Evolutionary conservation across 345 rosid genomes (phyloP).

Genomic region (Eucalyptus guilfoylei): DNA sequence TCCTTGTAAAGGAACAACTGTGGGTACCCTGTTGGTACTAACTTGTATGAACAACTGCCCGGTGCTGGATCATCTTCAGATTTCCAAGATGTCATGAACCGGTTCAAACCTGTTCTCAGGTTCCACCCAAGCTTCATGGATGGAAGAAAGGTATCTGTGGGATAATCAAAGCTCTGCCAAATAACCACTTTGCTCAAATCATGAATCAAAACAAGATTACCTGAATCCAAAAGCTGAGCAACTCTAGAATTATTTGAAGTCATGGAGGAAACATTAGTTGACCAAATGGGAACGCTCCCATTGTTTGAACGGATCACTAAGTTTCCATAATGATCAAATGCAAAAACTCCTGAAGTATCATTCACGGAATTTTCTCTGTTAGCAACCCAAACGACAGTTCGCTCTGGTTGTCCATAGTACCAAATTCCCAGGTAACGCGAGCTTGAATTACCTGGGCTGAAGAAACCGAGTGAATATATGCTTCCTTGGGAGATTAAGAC

Average conservation of each 20-base stretch:
- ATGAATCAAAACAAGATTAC: slow-evolving; percentile 40
- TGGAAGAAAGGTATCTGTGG: slow-evolving; percentile 48
- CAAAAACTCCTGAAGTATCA: slow-evolving; percentile 24
- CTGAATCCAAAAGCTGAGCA: slow-evolving; percentile 45
- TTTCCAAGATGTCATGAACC: slow-evolving; percentile 37
- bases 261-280: slow-evolving; percentile 19
- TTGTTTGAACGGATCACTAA: slow-evolving; percentile 11
- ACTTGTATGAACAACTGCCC: slow-evolving; percentile 24
- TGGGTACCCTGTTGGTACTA: slow-evolving; percentile 32
- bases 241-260: neutral
- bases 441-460: slow-evolving; percentile 30
- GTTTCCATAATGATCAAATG: slow-evolving; percentile 27
- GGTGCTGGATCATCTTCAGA: slow-evolving; percentile 34
- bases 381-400: slow-evolving; percentile 69
- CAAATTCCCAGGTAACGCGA: slow-evolving; percentile 62
- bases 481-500: slow-evolving; percentile 16
- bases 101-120: slow-evolving; percentile 9
- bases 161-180: slow-evolving; percentile 78
- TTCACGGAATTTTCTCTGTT: slow-evolving; percentile 41
- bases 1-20: slow-evolving; percentile 39
- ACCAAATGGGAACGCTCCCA: slow-evolving; percentile 34
- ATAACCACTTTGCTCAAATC: neutral
- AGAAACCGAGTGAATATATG: slow-evolving; percentile 43
- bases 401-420: slow-evolving; percentile 32
- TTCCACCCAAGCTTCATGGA: slow-evolving; percentile 56